Evolutionary conservation across 495 filamentous ascomycete genomes (phyloP).

Genomic region (Penicillium coffeae): DNA sequence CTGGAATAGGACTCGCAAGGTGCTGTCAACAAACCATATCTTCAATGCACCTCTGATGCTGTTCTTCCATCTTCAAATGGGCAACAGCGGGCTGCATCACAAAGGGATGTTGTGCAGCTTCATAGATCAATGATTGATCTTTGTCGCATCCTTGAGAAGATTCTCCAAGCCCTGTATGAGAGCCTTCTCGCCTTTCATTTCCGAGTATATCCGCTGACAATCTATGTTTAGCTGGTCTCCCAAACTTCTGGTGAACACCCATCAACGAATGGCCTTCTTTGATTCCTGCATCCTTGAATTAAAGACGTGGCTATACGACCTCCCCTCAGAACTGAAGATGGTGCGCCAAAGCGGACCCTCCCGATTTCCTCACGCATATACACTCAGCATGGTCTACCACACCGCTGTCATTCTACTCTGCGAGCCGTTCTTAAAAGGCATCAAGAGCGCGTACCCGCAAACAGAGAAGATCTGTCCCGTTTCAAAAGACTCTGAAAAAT

Average conservation of each 20-base stretch:
- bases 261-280: constrained; percentile 20
- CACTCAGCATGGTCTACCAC: constrained; percentile 29
- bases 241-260: constrained; percentile 16
- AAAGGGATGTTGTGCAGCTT: constrained; percentile 14
- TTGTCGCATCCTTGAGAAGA: constrained; percentile 26
- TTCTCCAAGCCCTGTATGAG: constrained; percentile 24
- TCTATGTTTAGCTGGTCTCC: constrained; percentile 21
- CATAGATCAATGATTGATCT: constrained; percentile 26
- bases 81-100: constrained; percentile 11
- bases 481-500: not conserved
- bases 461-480: not conserved
- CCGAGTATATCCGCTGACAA: not conserved
- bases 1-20: constrained; percentile 23
- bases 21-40: constrained; percentile 24
- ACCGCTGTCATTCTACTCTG: constrained; percentile 21
- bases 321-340: constrained; percentile 18
- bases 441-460: not conserved
- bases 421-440: constrained; percentile 16
- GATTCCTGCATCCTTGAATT: constrained; percentile 26
- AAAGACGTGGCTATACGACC: constrained; percentile 27
- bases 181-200: no score
- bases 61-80: constrained; percentile 18
- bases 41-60: constrained; percentile 11
- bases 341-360: constrained; percentile 12
- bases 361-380: constrained; percentile 24